phyloP scores from a whole-genome alignment of 148 eudicot genomes.

The Rhododendron ferrugineum region DNA sequence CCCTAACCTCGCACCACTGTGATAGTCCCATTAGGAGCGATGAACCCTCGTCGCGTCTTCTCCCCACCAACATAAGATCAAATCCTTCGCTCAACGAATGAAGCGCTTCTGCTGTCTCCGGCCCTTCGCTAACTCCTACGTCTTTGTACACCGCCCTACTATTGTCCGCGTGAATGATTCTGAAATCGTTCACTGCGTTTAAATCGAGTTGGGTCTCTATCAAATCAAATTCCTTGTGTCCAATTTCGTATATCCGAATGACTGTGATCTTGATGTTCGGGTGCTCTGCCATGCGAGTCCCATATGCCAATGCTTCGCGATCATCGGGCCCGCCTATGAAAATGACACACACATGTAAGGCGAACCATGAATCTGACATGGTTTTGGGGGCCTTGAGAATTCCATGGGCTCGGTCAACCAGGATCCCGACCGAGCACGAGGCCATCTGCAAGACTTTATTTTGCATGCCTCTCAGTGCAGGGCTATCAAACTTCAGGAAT shows the following conservation, averaged over 20 bases:
- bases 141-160: neutral
- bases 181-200: neutral
- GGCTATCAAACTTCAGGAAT: neutral
- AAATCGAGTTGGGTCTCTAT: neutral
- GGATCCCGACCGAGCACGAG: conserved; percentile 22
- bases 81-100: neutral
- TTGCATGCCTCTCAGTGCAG: neutral
- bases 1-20: neutral
- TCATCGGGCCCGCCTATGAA: conserved; percentile 43
- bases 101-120: neutral
- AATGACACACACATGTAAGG: conserved; percentile 1
- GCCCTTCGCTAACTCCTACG: neutral
- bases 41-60: neutral
- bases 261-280: conserved; percentile 19
- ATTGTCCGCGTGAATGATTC: neutral
- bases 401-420: conserved; percentile 16
- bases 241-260: conserved; percentile 12
- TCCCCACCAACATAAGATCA: neutral
- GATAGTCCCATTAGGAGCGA: neutral
- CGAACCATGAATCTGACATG: neutral
- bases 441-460: neutral
- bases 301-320: conserved; percentile 31
- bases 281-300: conserved; percentile 22
- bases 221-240: neutral
- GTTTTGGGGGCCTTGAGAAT: neutral